Evolutionary conservation across 371 early-diverging fungal species (phyloP).

Genomic region (Actinomortierella ambigua): DNA sequence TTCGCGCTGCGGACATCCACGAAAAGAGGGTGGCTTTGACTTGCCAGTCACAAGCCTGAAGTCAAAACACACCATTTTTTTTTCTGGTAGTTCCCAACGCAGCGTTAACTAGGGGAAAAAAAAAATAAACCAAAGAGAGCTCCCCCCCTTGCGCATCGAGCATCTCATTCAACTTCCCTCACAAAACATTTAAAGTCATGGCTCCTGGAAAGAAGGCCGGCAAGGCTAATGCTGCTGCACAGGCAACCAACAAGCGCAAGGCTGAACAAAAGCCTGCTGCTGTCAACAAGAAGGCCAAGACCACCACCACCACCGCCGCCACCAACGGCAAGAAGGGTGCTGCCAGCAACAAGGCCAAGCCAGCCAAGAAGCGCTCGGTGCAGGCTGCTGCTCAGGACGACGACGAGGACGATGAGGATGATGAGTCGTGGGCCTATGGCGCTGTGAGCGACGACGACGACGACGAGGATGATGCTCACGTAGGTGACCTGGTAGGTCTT

Average conservation of each 20-base stretch:
- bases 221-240: slow-evolving; percentile 15
- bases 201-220: slow-evolving; percentile 9
- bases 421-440: slow-evolving; percentile 47
- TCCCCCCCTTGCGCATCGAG: no score
- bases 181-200: no score
- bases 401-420: slow-evolving; percentile 42
- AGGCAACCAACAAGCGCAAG: slow-evolving; percentile 38
- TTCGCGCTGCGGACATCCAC: no score
- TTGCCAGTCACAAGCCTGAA: no score
- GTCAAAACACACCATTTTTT: no score
- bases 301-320: slow-evolving; percentile 10
- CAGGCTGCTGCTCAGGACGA: slow-evolving; percentile 9
- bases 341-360: slow-evolving; percentile 16
- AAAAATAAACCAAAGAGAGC: no score
- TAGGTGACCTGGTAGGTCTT: neutral
- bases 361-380: slow-evolving; percentile 12
- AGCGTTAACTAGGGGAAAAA: no score
- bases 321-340: slow-evolving; percentile 12
- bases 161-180: no score
- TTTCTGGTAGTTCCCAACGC: no score
- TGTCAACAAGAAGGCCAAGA: slow-evolving; percentile 24
- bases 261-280: slow-evolving; percentile 8
- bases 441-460: slow-evolving; percentile 36
- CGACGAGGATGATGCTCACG: slow-evolving; percentile 28
- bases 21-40: no score